Percentiles rank a stretch among this genome's conserved stretches.
Conservation (phyloP, 2,329 filamentous ascomycete species). For the Xylaria sp. region DNA sequence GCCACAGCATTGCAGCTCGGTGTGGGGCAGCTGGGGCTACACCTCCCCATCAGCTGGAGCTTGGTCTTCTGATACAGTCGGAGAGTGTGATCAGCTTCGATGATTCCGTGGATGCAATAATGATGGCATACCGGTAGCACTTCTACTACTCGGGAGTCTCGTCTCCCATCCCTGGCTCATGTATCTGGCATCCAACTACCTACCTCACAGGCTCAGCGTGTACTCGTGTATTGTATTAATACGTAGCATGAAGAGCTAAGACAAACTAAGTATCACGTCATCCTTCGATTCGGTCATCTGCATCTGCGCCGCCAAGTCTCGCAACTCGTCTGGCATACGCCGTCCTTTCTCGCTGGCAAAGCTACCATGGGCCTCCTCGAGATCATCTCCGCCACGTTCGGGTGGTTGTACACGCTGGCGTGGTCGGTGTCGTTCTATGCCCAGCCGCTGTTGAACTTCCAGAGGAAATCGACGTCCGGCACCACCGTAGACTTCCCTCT, state of each 20-base stretch:
- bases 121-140: not conserved
- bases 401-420: slow-evolving; percentile 74
- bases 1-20: too few relatives aligned
- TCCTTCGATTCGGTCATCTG: not conserved
- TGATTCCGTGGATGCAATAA: not conserved
- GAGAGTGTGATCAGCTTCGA: not conserved
- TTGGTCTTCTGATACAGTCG: not conserved
- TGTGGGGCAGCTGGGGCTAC: too few relatives aligned
- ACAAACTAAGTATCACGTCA: not conserved
- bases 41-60: not conserved
- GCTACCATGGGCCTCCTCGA: slow-evolving; percentile 46
- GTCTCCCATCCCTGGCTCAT: not conserved
- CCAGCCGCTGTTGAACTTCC: slow-evolving; percentile 79
- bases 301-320: not conserved
- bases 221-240: too few relatives aligned
- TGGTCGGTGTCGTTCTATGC: slow-evolving; percentile 95
- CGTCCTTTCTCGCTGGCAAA: not conserved
- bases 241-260: not conserved
- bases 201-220: not conserved
- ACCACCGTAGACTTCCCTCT: slow-evolving; percentile 87
- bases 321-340: not conserved
- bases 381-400: slow-evolving; percentile 61
- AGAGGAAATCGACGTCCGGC: slow-evolving; percentile 76
- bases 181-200: too few relatives aligned
- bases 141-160: not conserved